Evolutionary conservation across 306 rosid species (phyloP), one percentile per base, ranked within the genome.

Genomic region (Adenanthera pavonina): DNA sequence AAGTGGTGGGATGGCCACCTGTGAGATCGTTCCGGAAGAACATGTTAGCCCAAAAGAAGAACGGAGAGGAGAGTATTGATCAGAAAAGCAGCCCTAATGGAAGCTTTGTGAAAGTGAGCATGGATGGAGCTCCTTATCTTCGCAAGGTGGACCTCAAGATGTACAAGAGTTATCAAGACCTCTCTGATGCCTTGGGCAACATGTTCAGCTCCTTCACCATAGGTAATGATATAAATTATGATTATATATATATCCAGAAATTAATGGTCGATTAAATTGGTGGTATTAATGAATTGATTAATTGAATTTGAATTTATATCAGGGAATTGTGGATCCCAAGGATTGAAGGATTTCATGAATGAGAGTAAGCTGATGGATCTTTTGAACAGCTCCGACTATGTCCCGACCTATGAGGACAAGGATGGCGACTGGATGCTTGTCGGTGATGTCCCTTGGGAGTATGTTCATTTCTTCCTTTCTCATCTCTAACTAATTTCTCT

Each of bases 1-100:
- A 93, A 82, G 98, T 93, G 48, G 99, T 95, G 86, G 99, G 99
- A 9, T 95, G 99, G 99, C 99, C 99, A 70, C 99, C 99, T 0
- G 95, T 95, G 74, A 69, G 98, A 69, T 92, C 97, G 0, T 87
- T 65, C 84, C 82, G 99, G 61, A 95, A 88, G 92, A 95, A 90
- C 85, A 83, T 90, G 78, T 76, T 93, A 69, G 84, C 82, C 5
- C 91, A 87, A n/a, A 92, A 89, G 92, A 90, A 66, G 25, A 59
- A 36, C 1, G 84, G 67, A 54, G 88, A 87, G 25, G 91, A 84
- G 67, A 87, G 85, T 15, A 25, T 1, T 25, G 89, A 86, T 40
- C 69, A 35, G 79, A 86, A 89, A 78, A 80, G 30, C 30, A 80
- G 77, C 53, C 78, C 69, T 13, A 79, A 16, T 8, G 86, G 73